Evolutionary conservation across 768 basidiomycete species (phyloP).

Genomic region (Mycena crocata): DNA sequence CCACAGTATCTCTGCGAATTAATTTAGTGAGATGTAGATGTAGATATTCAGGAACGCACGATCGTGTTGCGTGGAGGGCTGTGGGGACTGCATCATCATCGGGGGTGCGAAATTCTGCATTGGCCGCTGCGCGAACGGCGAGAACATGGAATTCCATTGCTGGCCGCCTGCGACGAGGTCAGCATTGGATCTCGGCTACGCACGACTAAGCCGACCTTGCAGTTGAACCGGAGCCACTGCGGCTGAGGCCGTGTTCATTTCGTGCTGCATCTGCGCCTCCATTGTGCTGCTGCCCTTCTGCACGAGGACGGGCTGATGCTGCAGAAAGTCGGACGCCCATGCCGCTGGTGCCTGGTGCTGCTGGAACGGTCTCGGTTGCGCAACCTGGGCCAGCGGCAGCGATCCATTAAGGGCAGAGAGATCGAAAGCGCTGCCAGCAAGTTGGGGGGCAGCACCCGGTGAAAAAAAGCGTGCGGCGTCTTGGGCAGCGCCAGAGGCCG

Average conservation of each 20-base stretch:
- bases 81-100: constrained; percentile 37
- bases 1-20: constrained; percentile 62
- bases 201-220: constrained; percentile 9
- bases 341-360: constrained; percentile 41
- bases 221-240: constrained; percentile 7
- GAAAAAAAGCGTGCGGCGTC: constrained; percentile 82
- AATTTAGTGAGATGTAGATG: background rate
- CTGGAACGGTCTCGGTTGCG: constrained; percentile 28
- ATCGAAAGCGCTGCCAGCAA: constrained; percentile 64
- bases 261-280: constrained; percentile 23
- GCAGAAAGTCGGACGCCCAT: constrained; percentile 77
- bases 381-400: constrained; percentile 48
- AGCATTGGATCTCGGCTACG: background rate
- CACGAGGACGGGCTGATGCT: constrained; percentile 31
- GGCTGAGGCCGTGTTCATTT: constrained; percentile 16
- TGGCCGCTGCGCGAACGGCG: constrained; percentile 52
- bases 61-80: constrained; percentile 49
- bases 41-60: constrained; percentile 48
- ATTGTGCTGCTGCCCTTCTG: constrained; percentile 16
- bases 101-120: constrained; percentile 46
- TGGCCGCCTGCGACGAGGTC: constrained; percentile 43
- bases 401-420: constrained; percentile 64
- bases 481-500: constrained; percentile 59
- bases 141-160: constrained; percentile 54
- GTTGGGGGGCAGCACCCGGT: constrained; percentile 46